phyloP scores from a whole-genome alignment of 2,329 filamentous ascomycete species.

The Diplodia sapinea region DNA sequence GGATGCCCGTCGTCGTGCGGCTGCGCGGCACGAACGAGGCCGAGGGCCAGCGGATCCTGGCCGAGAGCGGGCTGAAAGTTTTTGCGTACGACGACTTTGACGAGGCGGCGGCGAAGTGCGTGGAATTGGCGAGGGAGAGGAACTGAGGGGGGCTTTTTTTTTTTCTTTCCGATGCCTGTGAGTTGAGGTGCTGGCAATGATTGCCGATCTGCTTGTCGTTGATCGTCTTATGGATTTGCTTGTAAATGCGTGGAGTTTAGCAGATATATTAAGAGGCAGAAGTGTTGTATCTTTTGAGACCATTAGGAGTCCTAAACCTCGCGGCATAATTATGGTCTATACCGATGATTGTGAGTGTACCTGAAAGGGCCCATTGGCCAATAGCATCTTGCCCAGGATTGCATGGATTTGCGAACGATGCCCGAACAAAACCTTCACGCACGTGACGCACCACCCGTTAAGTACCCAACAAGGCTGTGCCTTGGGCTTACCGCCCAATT shows the following conservation, averaged over 20 bases:
- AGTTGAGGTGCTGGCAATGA: not conserved
- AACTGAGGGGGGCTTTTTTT: not conserved
- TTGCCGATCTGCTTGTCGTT: not conserved
- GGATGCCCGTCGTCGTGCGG: conserved; percentile 75
- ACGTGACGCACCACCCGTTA: not conserved
- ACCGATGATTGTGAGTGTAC: not conserved
- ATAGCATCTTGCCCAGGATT: not conserved
- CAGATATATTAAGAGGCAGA: not conserved
- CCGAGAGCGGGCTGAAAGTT: conserved; percentile 69
- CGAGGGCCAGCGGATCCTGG: conserved; percentile 71
- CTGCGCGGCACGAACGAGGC: conserved; percentile 77
- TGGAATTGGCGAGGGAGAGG: conserved; percentile 57
- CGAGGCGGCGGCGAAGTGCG: conserved; percentile 71
- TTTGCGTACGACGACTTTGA: conserved; percentile 77
- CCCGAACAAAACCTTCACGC: conserved; percentile 3
- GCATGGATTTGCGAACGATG: not conserved
- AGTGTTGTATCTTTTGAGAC: not conserved
- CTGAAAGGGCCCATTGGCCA: not conserved
- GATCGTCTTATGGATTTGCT: not conserved
- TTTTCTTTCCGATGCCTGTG: not conserved
- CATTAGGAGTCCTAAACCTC: not conserved
- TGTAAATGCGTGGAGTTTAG: not conserved
- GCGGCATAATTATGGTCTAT: not conserved
- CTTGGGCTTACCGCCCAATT: not conserved
- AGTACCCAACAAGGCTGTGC: not conserved